Evolutionary conservation across 305 asterid genomes (phyloP).

Genomic region (Fraxinus angustifolia): DNA sequence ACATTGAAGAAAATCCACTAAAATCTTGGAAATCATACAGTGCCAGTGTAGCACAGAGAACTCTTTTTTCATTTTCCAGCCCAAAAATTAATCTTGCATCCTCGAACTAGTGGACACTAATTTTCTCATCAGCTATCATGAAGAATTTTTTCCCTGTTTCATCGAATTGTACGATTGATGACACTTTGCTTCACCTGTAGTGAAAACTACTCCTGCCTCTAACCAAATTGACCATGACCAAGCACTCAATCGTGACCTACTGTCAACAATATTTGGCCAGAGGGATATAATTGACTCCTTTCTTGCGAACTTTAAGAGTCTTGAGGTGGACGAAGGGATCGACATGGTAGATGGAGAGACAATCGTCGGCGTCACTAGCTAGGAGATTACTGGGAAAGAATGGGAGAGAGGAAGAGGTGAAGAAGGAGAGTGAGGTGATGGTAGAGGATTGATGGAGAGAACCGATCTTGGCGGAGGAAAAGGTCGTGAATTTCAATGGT

Average conservation of each 20-base stretch:
- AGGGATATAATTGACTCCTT: not conserved
- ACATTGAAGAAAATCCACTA: constrained; percentile 14
- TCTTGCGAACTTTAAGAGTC: constrained; percentile 52
- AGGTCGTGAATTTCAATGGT: constrained; percentile 84
- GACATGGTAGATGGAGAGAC: constrained; percentile 63
- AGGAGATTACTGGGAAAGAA: constrained; percentile 76
- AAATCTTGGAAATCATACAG: constrained; percentile 30
- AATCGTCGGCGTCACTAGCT: constrained; percentile 62
- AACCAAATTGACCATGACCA: constrained; percentile 82
- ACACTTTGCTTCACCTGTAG: constrained; percentile 66
- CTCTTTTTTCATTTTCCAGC: constrained; percentile 51
- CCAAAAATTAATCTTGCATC: constrained; percentile 58
- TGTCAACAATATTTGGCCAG: constrained; percentile 67
- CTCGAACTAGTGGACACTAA: constrained; percentile 54
- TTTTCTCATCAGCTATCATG: constrained; percentile 57
- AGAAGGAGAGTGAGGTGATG: constrained; percentile 63
- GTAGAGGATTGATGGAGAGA: constrained; percentile 62
- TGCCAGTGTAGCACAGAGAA: constrained; percentile 69
- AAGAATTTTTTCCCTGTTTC: constrained; percentile 57
- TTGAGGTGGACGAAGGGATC: constrained; percentile 75
- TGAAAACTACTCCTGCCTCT: constrained; percentile 71
- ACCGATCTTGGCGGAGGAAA: constrained; percentile 69
- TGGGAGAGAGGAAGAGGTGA: constrained; percentile 49
- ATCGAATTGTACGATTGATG: constrained; percentile 52
- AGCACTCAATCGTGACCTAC: constrained; percentile 72